Percentiles rank a stretch among this genome's conserved stretches.
Evolutionary conservation across 345 rosid species (phyloP).

Genomic region (Trapa incisa): DNA sequence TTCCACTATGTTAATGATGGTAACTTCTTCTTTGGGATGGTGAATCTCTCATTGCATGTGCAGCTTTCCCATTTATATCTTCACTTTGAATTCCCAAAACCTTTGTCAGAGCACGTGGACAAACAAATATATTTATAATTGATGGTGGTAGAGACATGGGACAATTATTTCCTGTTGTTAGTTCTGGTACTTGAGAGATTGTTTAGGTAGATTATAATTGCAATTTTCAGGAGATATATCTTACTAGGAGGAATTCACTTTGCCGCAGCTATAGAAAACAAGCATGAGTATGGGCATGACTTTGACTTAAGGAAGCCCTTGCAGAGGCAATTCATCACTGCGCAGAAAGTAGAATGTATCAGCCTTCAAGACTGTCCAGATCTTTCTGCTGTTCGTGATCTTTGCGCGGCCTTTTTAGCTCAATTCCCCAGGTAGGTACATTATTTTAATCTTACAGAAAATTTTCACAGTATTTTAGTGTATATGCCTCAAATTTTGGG

Average conservation of each 20-base stretch:
- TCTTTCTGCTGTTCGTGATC: constrained; percentile 41
- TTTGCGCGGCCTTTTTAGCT: constrained; percentile 48
- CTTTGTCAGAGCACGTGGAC: not conserved
- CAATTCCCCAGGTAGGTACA: constrained; percentile 44
- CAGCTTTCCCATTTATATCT: not conserved
- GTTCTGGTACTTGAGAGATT: not conserved
- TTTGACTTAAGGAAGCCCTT: constrained; percentile 91
- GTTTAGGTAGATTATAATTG: not conserved
- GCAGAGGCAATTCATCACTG: constrained; percentile 47
- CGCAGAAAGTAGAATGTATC: constrained; percentile 44
- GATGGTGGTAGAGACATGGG: not conserved
- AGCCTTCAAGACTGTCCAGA: constrained; percentile 48
- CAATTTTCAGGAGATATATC: not conserved
- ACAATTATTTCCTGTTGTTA: not conserved
- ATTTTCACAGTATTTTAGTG: not conserved
- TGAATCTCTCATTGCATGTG: not conserved
- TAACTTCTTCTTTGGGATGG: not conserved
- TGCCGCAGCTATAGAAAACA: constrained; percentile 30
- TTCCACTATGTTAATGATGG: not conserved
- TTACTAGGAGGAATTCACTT: constrained; percentile 2
- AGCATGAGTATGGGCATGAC: constrained; percentile 60
- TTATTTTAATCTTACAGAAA: constrained; percentile 6
- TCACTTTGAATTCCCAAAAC: not conserved
- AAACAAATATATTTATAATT: not conserved
- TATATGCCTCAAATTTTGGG: not conserved